These are phyloP conservation scores for Populus ilicifolia DNA, from an alignment of 345 rosid species.

Conservation along the genomic window DNA sequence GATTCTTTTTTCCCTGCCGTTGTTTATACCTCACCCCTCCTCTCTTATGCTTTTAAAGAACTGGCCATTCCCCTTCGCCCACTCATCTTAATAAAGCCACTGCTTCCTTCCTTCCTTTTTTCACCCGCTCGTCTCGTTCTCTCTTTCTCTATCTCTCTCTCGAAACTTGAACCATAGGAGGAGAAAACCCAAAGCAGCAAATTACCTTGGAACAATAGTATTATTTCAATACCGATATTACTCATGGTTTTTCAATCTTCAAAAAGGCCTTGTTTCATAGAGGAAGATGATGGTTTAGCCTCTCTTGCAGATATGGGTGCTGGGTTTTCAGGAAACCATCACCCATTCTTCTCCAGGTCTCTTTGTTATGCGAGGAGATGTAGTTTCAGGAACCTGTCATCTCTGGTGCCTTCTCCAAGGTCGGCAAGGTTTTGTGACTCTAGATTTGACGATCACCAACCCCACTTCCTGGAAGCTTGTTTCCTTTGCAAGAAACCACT, in stretches of 20 bases:
- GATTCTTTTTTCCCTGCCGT: conserved; percentile 31
- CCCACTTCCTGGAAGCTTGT: conserved; percentile 71
- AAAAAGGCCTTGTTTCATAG: conserved; percentile 46
- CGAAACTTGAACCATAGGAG: neutral
- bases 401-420: conserved; percentile 48
- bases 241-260: neutral
- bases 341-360: conserved; percentile 34
- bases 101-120: neutral
- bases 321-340: conserved; percentile 46
- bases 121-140: neutral
- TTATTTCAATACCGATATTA: neutral
- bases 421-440: conserved; percentile 62
- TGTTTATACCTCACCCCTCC: conserved; percentile 11
- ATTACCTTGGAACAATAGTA: neutral
- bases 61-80: conserved; percentile 18
- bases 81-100: neutral
- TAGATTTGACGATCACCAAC: conserved; percentile 54
- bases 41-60: conserved; percentile 8
- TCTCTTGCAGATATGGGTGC: conserved; percentile 63
- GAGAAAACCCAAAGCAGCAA: neutral
- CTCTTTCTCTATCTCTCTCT: neutral
- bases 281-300: conserved; percentile 52
- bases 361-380: conserved; percentile 34
- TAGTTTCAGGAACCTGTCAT: conserved; percentile 39
- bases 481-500: conserved; percentile 64